Conservation (phyloP, 2,329 filamentous ascomycete species). For the Tolypocladium nubicola region DNA sequence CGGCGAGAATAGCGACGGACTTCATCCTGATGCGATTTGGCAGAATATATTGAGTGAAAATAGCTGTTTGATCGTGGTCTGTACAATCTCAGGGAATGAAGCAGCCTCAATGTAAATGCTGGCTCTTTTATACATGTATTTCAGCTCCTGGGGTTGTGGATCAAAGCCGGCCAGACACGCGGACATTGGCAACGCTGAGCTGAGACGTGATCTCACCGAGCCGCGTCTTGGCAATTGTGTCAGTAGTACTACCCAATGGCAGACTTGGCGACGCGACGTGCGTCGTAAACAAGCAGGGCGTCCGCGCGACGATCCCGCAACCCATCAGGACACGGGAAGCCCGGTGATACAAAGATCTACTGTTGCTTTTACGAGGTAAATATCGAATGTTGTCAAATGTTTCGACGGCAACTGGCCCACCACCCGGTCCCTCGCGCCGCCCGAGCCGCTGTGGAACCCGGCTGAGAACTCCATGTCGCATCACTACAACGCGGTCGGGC, state of each 20-base stretch:
- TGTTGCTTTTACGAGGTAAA: too few relatives aligned
- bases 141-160: not conserved
- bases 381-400: too few relatives aligned
- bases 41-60: not conserved
- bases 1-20: not conserved
- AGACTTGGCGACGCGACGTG: not conserved
- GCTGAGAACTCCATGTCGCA: too few relatives aligned
- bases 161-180: not conserved
- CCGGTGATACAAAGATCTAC: too few relatives aligned
- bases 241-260: not conserved
- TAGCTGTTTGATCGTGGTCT: not conserved
- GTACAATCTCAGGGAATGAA: not conserved
- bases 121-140: not conserved
- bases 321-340: too few relatives aligned
- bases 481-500: too few relatives aligned
- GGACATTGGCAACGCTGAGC: not conserved
- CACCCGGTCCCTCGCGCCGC: too few relatives aligned
- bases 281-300: not conserved
- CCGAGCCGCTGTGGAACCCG: too few relatives aligned
- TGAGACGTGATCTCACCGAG: not conserved
- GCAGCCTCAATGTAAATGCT: not conserved
- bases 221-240: not conserved
- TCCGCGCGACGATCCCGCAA: too few relatives aligned
- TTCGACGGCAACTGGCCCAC: too few relatives aligned
- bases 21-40: not conserved